Evolutionary conservation across 768 basidiomycete species (phyloP).

Genomic region (Piloderma croceum): DNA sequence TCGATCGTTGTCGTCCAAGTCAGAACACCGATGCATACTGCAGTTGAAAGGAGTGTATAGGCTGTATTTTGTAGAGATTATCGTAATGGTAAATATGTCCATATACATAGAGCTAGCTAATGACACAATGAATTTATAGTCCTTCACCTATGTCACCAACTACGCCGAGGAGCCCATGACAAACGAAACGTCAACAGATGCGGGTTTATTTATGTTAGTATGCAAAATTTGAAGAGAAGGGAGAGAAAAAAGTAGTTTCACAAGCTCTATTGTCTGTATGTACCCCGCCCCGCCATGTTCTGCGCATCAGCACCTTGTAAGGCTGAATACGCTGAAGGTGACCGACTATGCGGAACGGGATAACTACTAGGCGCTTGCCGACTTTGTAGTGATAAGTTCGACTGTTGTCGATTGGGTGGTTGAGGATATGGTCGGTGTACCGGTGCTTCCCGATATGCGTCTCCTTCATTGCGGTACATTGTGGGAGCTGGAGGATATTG

Average conservation of each 20-base stretch:
- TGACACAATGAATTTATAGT: background rate
- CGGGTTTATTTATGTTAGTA: background rate
- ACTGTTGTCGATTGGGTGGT: constrained; percentile 18
- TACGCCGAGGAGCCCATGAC: background rate
- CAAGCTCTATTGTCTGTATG: background rate
- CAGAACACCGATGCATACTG: too few relatives aligned
- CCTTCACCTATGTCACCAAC: background rate
- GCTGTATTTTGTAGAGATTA: too few relatives aligned
- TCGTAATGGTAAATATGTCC: too few relatives aligned
- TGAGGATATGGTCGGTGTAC: constrained; percentile 55
- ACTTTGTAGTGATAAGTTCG: too few relatives aligned
- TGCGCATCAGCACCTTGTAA: constrained; percentile 28
- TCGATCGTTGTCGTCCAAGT: too few relatives aligned
- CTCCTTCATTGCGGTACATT: constrained; percentile 21
- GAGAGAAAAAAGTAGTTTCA: background rate
- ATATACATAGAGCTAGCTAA: background rate
- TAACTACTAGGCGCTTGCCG: too few relatives aligned
- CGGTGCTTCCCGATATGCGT: constrained; percentile 53
- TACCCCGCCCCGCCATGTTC: too few relatives aligned
- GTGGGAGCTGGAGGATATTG: constrained; percentile 33
- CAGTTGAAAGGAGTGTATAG: too few relatives aligned
- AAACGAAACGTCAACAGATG: background rate
- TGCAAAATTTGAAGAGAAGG: background rate
- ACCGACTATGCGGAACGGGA: too few relatives aligned
- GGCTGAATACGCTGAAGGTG: constrained; percentile 16